These are phyloP conservation scores for Lentinus polychrous DNA, from an alignment of 1,284 basidiomycete species.

Conservation along the genomic window DNA sequence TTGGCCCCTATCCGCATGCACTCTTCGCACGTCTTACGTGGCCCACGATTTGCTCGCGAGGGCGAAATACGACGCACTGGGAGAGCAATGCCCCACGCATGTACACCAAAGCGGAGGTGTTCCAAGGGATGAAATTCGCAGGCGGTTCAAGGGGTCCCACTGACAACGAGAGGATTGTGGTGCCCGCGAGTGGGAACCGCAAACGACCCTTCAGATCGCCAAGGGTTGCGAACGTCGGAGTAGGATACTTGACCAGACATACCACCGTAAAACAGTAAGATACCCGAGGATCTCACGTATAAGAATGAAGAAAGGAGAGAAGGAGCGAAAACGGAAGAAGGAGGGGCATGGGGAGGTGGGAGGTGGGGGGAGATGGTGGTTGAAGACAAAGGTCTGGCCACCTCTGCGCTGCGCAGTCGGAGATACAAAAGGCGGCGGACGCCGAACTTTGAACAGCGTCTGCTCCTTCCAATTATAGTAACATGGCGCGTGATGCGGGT, in stretches of 20 bases:
- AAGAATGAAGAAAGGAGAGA: background rate
- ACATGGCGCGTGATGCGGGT: background rate
- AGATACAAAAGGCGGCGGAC: conserved; percentile 8
- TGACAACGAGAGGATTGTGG: background rate
- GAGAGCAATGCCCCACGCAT: too few relatives aligned
- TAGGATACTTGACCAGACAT: too few relatives aligned
- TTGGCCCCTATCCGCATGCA: too few relatives aligned
- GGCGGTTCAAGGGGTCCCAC: background rate
- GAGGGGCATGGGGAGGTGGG: background rate
- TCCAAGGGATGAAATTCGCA: too few relatives aligned
- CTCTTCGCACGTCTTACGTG: too few relatives aligned
- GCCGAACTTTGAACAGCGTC: conserved; percentile 4
- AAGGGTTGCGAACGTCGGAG: too few relatives aligned
- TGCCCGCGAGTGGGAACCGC: too few relatives aligned
- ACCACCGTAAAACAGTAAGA: too few relatives aligned
- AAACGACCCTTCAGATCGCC: too few relatives aligned
- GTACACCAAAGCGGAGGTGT: too few relatives aligned
- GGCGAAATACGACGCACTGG: background rate
- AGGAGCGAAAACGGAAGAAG: background rate
- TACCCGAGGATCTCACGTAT: conserved; percentile 9
- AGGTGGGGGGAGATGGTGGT: conserved; percentile 33
- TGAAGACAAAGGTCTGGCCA: conserved; percentile 24
- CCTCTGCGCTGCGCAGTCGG: conserved; percentile 1
- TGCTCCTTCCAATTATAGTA: background rate
- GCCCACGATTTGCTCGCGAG: background rate